Evolutionary conservation across 495 filamentous ascomycete genomes (phyloP), one percentile per base, ranked within the genome.

Genomic region (Penicillium ucsense): DNA sequence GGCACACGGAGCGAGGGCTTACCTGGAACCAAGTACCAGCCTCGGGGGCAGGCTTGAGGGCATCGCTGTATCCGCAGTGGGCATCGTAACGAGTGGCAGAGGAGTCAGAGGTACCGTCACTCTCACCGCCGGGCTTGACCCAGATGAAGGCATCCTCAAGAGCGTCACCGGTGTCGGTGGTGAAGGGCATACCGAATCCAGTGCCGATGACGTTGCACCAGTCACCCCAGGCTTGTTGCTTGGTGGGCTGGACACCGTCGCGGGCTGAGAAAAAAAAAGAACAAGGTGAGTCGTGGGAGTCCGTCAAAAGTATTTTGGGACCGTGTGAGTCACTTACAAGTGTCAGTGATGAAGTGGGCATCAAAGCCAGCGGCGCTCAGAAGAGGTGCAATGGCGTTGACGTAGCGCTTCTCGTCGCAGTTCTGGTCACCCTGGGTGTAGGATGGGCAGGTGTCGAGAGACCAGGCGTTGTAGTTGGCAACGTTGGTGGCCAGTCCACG

Each of bases 51-150:
- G 86, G 86, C 72, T 72, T 64, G 48, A 72, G 64, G 9, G 64
- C 71, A 68, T 76, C 83, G 38, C 66, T 60, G 57, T 74, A 73
- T 43, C 85, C 83, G 57, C 86, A 89, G 72, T 78, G 81, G 38
- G 65, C 71, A 70, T 92, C 86, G 63, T 86, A 92, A 33, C 86
- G 76, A 49, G 60, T 52, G 8, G 85, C 73, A 35, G 68, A 62
- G 34, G 61, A 70, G 60, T 89, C 71, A 45, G 74, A 80, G 43
- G 85, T 89, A 53, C 86, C 86, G 63, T 89, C 86, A 38, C 79
- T 81, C 66, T 92, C 85, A 54, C 86, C 86, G 57, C 86, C 86
- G 45, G 85, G 86, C 79, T 89, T 89, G 55, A 86, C 70, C 86
- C 85, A 89, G 63, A 88, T 84, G 67, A 89, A 88, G 39, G 85